phyloP scores from a whole-genome alignment of 768 basidiomycete species.

The Boletus vermiculosoides region DNA sequence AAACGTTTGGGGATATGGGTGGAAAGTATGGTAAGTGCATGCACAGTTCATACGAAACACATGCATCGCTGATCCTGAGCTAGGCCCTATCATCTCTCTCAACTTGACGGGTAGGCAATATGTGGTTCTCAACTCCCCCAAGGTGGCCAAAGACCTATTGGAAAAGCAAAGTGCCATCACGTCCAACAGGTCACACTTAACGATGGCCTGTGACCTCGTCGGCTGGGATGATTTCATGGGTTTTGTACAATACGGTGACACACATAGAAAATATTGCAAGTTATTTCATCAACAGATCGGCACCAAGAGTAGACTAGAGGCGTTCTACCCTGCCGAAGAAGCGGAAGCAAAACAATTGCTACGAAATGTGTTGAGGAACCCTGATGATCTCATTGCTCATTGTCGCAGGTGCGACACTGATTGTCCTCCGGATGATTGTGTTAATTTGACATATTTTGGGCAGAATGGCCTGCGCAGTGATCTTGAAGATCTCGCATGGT shows the following conservation, averaged over 20 bases:
- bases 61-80: conserved; percentile 8
- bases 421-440: not conserved
- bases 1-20: conserved; percentile 40
- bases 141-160: conserved; percentile 27
- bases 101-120: conserved; percentile 42
- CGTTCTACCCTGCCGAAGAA: conserved; percentile 5
- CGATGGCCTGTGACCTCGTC: conserved; percentile 23
- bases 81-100: conserved; percentile 10
- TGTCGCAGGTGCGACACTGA: not conserved
- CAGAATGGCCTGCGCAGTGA: conserved; percentile 36
- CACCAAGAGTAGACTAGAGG: conserved; percentile 2
- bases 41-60: not conserved
- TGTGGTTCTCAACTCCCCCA: conserved; percentile 47
- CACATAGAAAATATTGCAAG: conserved; percentile 4
- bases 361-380: not conserved
- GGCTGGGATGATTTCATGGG: conserved; percentile 2
- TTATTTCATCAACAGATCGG: conserved; percentile 10
- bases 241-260: conserved; percentile 13
- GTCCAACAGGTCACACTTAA: conserved; percentile 9
- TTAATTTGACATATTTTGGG: not conserved
- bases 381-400: conserved; percentile 6
- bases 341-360: conserved; percentile 5
- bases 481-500: conserved; percentile 38
- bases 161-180: conserved; percentile 8
- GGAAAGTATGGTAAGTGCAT: conserved; percentile 45